Evolutionary conservation across 352 stramenopile species (phyloP).

Genomic region (Peronospora destructor): DNA sequence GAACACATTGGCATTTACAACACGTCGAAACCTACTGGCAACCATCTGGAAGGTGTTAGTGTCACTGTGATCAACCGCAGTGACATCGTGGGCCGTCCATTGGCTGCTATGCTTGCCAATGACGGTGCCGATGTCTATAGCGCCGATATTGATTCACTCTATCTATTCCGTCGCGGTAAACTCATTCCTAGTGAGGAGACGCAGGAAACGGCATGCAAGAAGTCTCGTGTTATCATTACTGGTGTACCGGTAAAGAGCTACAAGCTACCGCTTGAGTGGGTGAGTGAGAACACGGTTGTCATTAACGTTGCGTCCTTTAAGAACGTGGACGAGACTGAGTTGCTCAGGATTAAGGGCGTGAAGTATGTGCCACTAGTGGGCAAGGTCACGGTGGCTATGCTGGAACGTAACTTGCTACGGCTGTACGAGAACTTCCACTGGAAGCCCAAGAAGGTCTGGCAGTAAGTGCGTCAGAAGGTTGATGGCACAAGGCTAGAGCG

Average conservation of each 20-base stretch:
- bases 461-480: constrained; percentile 30
- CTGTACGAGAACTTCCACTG: constrained; percentile 95
- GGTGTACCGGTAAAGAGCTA: constrained; percentile 92
- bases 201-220: constrained; percentile 79
- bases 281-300: constrained; percentile 88
- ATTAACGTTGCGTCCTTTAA: constrained; percentile 97
- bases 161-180: constrained; percentile 90
- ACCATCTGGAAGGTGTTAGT: constrained; percentile 76
- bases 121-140: constrained; percentile 93
- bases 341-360: constrained; percentile 88
- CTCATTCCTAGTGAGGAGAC: constrained; percentile 83
- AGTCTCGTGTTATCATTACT: constrained; percentile 91
- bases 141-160: constrained; percentile 94
- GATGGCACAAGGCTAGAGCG: constrained; percentile 8
- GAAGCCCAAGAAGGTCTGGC: constrained; percentile 81
- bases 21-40: constrained; percentile 40
- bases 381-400: constrained; percentile 94
- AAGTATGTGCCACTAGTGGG: constrained; percentile 94
- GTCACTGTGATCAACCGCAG: constrained; percentile 96
- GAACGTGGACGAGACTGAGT: constrained; percentile 88
- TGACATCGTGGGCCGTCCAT: constrained; percentile 92
- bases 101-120: constrained; percentile 94
- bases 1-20: constrained; percentile 88
- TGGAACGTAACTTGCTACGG: constrained; percentile 93
- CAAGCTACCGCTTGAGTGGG: constrained; percentile 89